Base-by-base conservation (phyloP, 2,329 filamentous ascomycete genomes). In the Canariomyces notabilis region DNA sequence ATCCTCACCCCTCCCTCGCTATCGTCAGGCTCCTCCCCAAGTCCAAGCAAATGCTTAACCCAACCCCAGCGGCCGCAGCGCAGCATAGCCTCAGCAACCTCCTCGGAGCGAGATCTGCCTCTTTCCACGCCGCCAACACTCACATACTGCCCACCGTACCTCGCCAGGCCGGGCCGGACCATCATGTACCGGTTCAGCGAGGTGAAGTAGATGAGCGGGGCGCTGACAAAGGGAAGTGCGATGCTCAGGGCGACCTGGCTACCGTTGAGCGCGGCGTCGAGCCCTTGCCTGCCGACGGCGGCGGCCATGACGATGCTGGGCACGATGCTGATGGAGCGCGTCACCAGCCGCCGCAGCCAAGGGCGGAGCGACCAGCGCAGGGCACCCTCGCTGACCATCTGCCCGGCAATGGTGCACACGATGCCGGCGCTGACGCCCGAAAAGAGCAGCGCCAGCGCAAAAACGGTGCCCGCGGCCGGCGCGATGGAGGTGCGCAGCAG, bases 381-480 rank as follows among this genome's bases (percentile, higher is more conserved):
- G 6, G 59, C 59, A 7, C 62, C 62, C 51, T 64, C 62, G 43
- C 59, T 62, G 45, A 65, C 56, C 42, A 60, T 86, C 59, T 87
- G 83, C 0, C 84, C 84, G 0, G 83, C 79, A 58, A 88, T 87
- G 4, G 84, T 87, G 64, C 82, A 86, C n/a, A 87, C 79, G 26
- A 87, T 83, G 2, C 83, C 83, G 0, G 84, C 83, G 4, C 75
- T 79, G 23, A 81, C 78, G 6, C 83, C 83, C 0, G 79, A 83
- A 1, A 87, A 73, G 1, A 87, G 71, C 2, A 87, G 67, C 0
- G 83, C 83, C 8, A 86, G 67, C 2, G 82, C 83, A 49, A 87
- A 88, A n/a, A 87, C 68, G 1, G 81, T 81, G 1, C 87, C 89
- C 0, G 88, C 89, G 0, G 78, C 85, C 0, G 83, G 81, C 0